Percentiles rank a stretch among this genome's conserved stretches.
phyloP scores from a whole-genome alignment of 139 green algal genomes.

The Tetraselmis chui region DNA sequence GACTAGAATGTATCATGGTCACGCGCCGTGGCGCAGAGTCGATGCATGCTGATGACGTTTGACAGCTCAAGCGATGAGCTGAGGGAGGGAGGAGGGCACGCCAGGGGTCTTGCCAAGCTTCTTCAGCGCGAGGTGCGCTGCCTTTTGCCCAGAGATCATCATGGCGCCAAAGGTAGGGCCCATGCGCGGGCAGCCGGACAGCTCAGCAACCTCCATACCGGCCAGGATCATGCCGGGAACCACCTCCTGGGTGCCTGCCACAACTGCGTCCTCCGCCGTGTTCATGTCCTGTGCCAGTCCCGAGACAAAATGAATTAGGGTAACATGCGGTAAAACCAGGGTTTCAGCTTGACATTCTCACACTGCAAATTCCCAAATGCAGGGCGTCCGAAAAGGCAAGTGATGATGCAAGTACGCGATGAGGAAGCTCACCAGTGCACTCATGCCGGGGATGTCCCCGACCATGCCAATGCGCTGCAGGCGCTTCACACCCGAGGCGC shows the following conservation, averaged over 20 bases:
- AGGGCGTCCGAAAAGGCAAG: too few species aligned
- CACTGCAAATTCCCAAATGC: too few species aligned
- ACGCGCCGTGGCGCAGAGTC: too few species aligned
- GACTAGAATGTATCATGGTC: too few species aligned
- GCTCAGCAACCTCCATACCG: constrained; percentile 89
- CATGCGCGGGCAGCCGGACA: constrained; percentile 80
- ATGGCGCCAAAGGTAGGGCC: constrained; percentile 96
- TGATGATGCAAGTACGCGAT: too few species aligned
- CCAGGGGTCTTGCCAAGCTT: constrained; percentile 35
- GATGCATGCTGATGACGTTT: too few species aligned
- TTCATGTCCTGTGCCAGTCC: too few species aligned
- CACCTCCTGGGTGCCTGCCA: constrained; percentile 75
- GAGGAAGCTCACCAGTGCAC: too few species aligned
- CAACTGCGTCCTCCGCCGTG: constrained; percentile 79
- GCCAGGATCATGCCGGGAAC: constrained; percentile 92
- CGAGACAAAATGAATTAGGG: too few species aligned
- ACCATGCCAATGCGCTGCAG: constrained; percentile 85
- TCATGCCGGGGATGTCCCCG: constrained; percentile 75
- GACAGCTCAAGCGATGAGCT: neutral
- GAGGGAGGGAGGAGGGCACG: neutral
- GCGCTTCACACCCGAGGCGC: constrained; percentile 85
- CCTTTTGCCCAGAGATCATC: constrained; percentile 88
- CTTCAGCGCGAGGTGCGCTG: constrained; percentile 82
- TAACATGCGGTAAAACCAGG: too few species aligned
- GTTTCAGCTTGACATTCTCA: neutral